Conservation (phyloP, 257 asterid species). For the Przewalskia tangutica region DNA sequence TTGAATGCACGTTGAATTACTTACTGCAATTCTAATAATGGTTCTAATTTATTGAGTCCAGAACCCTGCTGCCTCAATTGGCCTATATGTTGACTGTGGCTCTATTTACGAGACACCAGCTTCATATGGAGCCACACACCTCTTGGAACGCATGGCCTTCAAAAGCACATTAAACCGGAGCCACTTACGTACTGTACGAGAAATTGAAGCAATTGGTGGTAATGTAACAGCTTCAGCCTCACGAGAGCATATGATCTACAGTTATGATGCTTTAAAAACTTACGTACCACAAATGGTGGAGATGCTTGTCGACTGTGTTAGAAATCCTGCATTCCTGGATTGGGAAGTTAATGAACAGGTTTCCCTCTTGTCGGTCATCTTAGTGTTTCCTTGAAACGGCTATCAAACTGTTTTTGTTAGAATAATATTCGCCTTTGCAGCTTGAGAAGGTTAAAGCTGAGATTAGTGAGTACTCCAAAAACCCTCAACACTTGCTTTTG, state of each 20-base stretch:
- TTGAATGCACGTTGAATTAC: neutral
- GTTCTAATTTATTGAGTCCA: constrained; percentile 15
- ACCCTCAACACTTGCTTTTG: constrained; percentile 66
- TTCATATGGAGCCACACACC: constrained; percentile 73
- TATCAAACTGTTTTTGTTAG: neutral
- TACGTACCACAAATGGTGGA: constrained; percentile 88
- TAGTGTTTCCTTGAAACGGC: neutral
- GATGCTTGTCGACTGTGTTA: constrained; percentile 68
- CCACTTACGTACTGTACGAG: constrained; percentile 75
- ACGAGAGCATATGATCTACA: constrained; percentile 76
- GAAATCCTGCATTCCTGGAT: constrained; percentile 86
- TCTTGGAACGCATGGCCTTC: constrained; percentile 91
- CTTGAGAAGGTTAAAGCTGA: constrained; percentile 52
- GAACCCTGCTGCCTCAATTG: constrained; percentile 82
- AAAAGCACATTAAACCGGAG: constrained; percentile 79
- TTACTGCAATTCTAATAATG: neutral
- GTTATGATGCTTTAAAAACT: constrained; percentile 66
- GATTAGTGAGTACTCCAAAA: constrained; percentile 53
- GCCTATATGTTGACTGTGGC: constrained; percentile 79
- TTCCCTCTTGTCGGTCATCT: neutral
- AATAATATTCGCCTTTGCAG: constrained; percentile 21
- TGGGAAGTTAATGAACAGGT: constrained; percentile 99
- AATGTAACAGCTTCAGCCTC: constrained; percentile 62
- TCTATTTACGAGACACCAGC: constrained; percentile 74
- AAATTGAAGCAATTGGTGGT: constrained; percentile 96